Base-by-base conservation (phyloP, 129 eudicot species). In the Glebionis coronaria region DNA sequence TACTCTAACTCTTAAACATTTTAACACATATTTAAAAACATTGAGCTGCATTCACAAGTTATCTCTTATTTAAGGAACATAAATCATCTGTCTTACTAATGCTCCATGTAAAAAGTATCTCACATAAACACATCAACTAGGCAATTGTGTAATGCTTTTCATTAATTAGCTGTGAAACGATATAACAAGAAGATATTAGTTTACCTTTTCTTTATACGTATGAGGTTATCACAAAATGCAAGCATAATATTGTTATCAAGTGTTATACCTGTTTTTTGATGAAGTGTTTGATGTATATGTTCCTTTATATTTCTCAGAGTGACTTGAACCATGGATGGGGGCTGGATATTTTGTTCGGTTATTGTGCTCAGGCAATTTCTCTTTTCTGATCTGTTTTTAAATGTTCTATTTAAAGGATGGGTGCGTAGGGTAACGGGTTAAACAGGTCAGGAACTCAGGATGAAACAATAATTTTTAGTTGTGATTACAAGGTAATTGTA, bases 321-420 rank as follows among this genome's bases (percentile, higher is more conserved):
- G 96, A 92, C 77, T 85, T 85, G 82, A 82, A 85, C 71, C 98
- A 92, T 74, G 98, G 95, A 53, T 92, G 98, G 98, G 98, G 98
- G 18, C 80, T 92, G 35, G 98, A 92, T 70, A 76, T 88, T 57
- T 79, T 80, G 67, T 87, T 92, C 31, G 98, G 98, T 19, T 92
- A 92, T 68, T 92, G 96, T 73, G 95, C 91, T 56, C 94, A 92
- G 91, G 98, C 76, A 91, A 73, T 42, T 79, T 44, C 42, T 44
- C 63, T 18, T 27, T 44, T 42, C 21, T 27, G 1, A 70, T 4
- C 11, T 18, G 14, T 5, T 45, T 9, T 19, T 20, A 21, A 14
- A 54, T 51, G 9, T 60, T 59, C 5, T 28, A 19, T 35, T 8
- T 2, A 60, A 0, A 60, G 23, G 21, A 60, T 60, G 65, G 47